These are phyloP conservation scores for Phytophthora cactorum DNA, from an alignment of 352 stramenopile species.

Conservation along the genomic window DNA sequence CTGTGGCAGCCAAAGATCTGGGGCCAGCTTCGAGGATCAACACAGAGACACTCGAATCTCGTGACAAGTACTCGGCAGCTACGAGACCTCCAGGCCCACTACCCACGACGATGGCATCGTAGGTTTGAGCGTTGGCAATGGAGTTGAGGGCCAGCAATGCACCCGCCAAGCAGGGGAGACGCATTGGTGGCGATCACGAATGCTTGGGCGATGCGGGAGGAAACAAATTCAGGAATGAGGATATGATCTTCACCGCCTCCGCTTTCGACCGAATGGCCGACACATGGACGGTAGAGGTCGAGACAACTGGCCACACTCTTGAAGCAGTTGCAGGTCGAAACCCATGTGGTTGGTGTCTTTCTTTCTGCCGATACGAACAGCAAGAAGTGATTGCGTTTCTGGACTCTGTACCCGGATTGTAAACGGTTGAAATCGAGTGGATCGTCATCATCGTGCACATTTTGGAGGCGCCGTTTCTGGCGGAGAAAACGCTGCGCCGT, in stretches of 20 bases:
- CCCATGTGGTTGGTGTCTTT: not conserved
- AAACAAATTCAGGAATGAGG: conserved; percentile 16
- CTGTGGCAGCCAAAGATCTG: conserved; percentile 47
- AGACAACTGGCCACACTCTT: conserved; percentile 1
- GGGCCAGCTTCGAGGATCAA: conserved; percentile 64
- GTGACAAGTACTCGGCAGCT: conserved; percentile 62
- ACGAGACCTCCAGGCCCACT: conserved; percentile 64
- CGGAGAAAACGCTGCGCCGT: no score
- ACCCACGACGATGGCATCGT: conserved; percentile 65
- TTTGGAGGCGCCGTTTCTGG: not conserved
- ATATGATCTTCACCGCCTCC: not conserved
- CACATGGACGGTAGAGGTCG: conserved; percentile 8
- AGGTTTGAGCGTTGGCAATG: conserved; percentile 33
- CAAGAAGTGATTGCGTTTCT: conserved; percentile 21
- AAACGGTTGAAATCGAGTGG: conserved; percentile 8
- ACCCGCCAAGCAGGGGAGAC: conserved; percentile 9
- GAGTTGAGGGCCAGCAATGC: conserved; percentile 15
- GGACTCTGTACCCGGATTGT: conserved; percentile 16
- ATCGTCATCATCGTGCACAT: not conserved
- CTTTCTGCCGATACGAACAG: conserved; percentile 20
- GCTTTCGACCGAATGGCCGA: not conserved
- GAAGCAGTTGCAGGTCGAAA: conserved; percentile 7
- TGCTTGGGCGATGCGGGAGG: not conserved
- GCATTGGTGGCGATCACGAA: conserved; percentile 14
- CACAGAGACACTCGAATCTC: conserved; percentile 55